Evolutionary conservation across 805 yeast genomes (phyloP), one percentile per base, ranked within the genome.

Genomic region (Nakazawaea holstii): DNA sequence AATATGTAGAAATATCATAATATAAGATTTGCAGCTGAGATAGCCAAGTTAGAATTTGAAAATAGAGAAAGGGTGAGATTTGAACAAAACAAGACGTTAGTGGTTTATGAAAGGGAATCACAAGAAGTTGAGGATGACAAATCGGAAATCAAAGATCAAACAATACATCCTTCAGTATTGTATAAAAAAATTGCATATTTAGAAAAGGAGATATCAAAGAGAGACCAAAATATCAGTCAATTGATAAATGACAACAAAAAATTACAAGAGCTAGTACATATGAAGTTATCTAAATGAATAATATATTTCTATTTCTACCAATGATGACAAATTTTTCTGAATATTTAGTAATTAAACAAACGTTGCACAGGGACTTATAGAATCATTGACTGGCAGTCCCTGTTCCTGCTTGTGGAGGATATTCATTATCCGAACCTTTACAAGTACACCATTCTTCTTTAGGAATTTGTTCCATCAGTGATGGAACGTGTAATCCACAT

Each of bases 401-500:
- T 10, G 64, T 59, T 6, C 70, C 72, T 1, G 55, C 64, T 45
- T 52, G 57, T 28, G 73, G 73, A 1, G 73, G 73, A 45, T 57
- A 69, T 1, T 62, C 69, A 13, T 51, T 52, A 4, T 59, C 51
- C 6, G 64, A 56, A 38, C 58, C 62, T 8, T 53, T 53, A 17
- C 70, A 67, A 32, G 55, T 49, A 48, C 72, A 66, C 74, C 76
- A 71, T 33, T 67, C 49, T 8, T 58, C 64, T 43, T 62, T 61
- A 10, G 72, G 66, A 14, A 57, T 53, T 6, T 52, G 49, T n/a
- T 54, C 49, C 75, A 73, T 69, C 10, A 74, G 74, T 1, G 52
- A 20, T 9, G 74, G 67, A 35, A 72, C 61, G 51, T 73, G 78
- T 32, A 55, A 41, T 2, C 77, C 78, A 59, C 78, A 73, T 13